Evolutionary conservation across 2,329 filamentous ascomycete species (phyloP).

Genomic region (Amphichorda felina): DNA sequence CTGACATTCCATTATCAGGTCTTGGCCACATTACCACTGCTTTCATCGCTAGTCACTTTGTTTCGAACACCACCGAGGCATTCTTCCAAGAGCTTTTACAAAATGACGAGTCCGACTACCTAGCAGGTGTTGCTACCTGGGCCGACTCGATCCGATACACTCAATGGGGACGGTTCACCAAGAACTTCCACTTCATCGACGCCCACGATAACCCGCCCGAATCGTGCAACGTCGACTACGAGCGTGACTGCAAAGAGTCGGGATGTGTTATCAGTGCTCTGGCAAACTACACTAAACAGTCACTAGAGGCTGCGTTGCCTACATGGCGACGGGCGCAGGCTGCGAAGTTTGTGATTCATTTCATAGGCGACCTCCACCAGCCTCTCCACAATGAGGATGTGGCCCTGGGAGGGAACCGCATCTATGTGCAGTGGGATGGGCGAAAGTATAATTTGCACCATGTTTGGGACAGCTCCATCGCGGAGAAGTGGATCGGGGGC

Average conservation of each 20-base stretch:
- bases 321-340: constrained; percentile 40
- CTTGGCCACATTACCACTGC: constrained; percentile 56
- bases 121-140: constrained; percentile 55
- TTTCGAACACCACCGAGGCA: constrained; percentile 39
- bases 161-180: constrained; percentile 48
- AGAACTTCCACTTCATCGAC: constrained; percentile 58
- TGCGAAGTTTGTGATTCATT: constrained; percentile 56
- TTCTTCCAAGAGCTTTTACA: constrained; percentile 47
- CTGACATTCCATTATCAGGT: constrained; percentile 20
- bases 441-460: constrained; percentile 53
- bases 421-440: constrained; percentile 50
- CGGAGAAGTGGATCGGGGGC: constrained; percentile 52
- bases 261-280: constrained; percentile 53
- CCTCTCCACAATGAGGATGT: constrained; percentile 56
- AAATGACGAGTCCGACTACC: constrained; percentile 42
- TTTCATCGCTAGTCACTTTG: constrained; percentile 49
- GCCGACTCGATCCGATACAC: constrained; percentile 56
- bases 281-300: constrained; percentile 46
- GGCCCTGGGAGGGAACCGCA: constrained; percentile 54
- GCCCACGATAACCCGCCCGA: constrained; percentile 50
- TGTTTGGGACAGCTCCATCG: constrained; percentile 62
- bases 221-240: constrained; percentile 43
- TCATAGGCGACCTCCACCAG: constrained; percentile 60
- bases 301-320: constrained; percentile 32
- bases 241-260: constrained; percentile 47